Conservation (phyloP, 768 basidiomycete genomes). For the Flagelloscypha sp. region DNA sequence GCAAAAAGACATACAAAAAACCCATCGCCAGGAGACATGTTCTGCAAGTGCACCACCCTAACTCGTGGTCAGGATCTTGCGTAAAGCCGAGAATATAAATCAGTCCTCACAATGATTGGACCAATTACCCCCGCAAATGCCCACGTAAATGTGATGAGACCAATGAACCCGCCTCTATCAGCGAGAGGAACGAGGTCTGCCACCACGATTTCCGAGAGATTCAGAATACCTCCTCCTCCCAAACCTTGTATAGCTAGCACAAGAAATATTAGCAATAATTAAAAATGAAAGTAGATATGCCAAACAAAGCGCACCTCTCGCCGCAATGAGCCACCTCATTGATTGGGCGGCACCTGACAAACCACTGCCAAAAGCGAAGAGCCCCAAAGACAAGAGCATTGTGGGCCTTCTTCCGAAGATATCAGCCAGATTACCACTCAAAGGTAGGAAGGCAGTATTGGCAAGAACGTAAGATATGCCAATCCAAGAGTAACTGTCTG, state of each 20-base stretch:
- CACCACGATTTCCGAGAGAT: constrained; percentile 32
- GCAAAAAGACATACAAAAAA: constrained; percentile 24
- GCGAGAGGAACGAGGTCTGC: constrained; percentile 37
- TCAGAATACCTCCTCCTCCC: constrained; percentile 31
- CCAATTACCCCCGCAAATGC: constrained; percentile 25
- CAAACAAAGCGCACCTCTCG: constrained; percentile 19
- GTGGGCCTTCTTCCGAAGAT: constrained; percentile 31
- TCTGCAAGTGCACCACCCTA: constrained; percentile 24
- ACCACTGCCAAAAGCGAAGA: constrained; percentile 36
- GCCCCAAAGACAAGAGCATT: constrained; percentile 19
- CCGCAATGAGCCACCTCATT: constrained; percentile 35
- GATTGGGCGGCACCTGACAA: constrained; percentile 32
- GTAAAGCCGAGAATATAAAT: too few species aligned
- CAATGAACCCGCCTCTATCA: constrained; percentile 33
- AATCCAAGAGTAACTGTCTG: too few species aligned
- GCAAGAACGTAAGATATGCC: constrained; percentile 30
- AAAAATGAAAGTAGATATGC: not conserved
- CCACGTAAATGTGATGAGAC: constrained; percentile 31
- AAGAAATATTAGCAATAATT: not conserved
- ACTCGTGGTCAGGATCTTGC: not conserved
- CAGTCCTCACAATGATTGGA: constrained; percentile 28
- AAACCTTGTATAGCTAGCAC: constrained; percentile 28
- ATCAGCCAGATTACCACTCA: constrained; percentile 24
- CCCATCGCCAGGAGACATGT: constrained; percentile 28
- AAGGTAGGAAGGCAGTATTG: constrained; percentile 26